Evolutionary conservation across 768 basidiomycete genomes (phyloP).

Genomic region (Psilocybe azurescens): DNA sequence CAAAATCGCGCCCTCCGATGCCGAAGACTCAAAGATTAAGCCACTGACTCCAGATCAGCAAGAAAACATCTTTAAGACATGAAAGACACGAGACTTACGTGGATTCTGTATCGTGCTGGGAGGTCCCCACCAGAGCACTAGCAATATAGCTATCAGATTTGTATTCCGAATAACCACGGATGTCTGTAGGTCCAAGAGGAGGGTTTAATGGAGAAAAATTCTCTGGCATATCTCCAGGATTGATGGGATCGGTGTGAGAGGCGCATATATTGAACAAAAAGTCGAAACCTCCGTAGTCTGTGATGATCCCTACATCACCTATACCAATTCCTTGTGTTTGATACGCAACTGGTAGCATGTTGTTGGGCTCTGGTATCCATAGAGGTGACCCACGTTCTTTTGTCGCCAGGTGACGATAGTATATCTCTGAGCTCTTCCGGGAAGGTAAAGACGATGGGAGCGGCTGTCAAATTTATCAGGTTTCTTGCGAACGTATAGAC

Average conservation of each 20-base stretch:
- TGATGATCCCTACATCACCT: conserved; percentile 27
- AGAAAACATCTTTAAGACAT: neutral
- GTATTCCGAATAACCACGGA: conserved; percentile 8
- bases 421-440: conserved; percentile 16
- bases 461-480: neutral
- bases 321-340: conserved; percentile 15
- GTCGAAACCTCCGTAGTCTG: conserved; percentile 18
- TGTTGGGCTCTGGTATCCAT: conserved; percentile 19
- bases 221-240: conserved; percentile 14
- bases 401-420: conserved; percentile 16
- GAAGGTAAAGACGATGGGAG: neutral
- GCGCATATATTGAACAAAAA: conserved; percentile 25
- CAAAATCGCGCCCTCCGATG: conserved; percentile 20
- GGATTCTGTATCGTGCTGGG: neutral
- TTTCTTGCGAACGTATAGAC: no score
- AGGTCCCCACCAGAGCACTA: conserved; percentile 4
- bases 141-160: conserved; percentile 10
- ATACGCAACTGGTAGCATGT: conserved; percentile 13
- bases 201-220: conserved; percentile 12
- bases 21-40: conserved; percentile 12
- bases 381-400: conserved; percentile 21
- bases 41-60: neutral
- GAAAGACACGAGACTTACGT: neutral
- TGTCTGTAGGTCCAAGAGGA: neutral
- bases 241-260: conserved; percentile 12